phyloP scores from a whole-genome alignment of 768 basidiomycete species.

The Mycena pura region DNA sequence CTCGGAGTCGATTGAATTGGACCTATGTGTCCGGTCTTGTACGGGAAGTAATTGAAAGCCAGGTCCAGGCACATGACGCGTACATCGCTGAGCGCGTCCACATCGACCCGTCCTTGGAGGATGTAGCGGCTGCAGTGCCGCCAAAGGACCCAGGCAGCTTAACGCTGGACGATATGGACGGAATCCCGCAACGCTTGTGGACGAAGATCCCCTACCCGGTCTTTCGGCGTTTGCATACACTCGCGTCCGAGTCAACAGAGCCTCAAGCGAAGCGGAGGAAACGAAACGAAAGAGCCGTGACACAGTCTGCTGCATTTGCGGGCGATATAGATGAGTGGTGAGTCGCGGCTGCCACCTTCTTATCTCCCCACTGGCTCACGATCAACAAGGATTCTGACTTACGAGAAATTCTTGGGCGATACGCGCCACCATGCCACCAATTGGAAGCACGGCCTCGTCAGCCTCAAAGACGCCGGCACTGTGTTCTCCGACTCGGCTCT shows the following conservation, averaged over 20 bases:
- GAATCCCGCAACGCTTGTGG: no score
- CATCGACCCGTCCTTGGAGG: no score
- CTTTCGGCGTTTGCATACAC: background rate
- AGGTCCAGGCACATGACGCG: no score
- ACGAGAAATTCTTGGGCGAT: background rate
- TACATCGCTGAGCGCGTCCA: no score
- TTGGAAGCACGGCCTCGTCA: background rate
- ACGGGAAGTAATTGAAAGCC: no score
- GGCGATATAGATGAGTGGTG: conserved; percentile 6
- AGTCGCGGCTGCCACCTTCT: no score
- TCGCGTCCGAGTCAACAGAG: background rate
- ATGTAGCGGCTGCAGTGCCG: no score
- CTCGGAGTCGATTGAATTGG: no score
- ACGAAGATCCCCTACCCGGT: background rate
- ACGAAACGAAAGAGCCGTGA: background rate
- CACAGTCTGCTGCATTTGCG: no score
- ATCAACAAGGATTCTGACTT: background rate
- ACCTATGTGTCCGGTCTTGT: no score
- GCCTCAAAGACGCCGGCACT: background rate
- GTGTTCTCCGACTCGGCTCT: background rate
- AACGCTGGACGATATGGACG: no score
- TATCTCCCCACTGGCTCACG: background rate
- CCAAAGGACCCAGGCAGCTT: no score
- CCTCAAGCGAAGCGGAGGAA: background rate
- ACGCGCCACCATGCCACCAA: background rate